A percentile compares a stretch with the other conserved stretches of the same genome.
Conservation (phyloP, 1,139 yeast species). For the Lodderomyces oxycetoniae region DNA sequence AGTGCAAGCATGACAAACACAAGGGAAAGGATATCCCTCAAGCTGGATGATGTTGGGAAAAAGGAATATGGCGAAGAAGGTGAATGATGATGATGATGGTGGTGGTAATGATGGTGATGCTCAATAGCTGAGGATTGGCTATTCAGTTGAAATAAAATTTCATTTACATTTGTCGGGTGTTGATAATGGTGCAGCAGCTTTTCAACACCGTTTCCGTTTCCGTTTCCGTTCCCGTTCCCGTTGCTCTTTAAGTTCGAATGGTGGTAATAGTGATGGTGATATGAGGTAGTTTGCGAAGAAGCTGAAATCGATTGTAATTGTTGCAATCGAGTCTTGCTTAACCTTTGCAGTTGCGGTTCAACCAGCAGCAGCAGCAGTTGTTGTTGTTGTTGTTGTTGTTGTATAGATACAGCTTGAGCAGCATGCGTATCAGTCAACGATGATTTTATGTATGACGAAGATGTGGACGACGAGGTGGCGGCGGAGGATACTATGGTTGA, state of each 20-base stretch:
- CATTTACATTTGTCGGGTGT: neutral
- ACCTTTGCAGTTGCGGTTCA: neutral
- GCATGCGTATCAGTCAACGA: constrained; percentile 5
- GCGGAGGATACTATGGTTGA: constrained; percentile 4
- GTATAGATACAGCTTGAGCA: neutral
- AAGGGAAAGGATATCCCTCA: constrained; percentile 43
- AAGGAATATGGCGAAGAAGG: constrained; percentile 10
- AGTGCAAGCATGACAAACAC: constrained; percentile 36
- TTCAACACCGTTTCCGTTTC: neutral
- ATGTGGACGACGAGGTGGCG: constrained; percentile 3
- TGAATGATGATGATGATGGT: constrained; percentile 10
- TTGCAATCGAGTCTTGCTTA: too few species aligned
- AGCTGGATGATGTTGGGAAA: constrained; percentile 21
- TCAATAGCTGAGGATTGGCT: constrained; percentile 3
- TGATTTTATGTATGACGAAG: constrained; percentile 5
- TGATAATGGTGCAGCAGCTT: neutral
- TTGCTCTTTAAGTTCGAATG: constrained; percentile 2
- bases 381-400: constrained; percentile 2
- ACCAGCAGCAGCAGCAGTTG: neutral
- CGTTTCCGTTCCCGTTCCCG: neutral
- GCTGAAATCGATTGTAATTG: neutral
- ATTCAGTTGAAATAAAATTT: neutral
- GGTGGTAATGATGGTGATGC: constrained; percentile 9
- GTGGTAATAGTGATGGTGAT: constrained; percentile 7
- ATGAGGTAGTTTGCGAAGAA: constrained; percentile 5